These are phyloP conservation scores for Cardamine resedifolia DNA, from an alignment of 345 rosid genomes.

Conservation along the genomic window DNA sequence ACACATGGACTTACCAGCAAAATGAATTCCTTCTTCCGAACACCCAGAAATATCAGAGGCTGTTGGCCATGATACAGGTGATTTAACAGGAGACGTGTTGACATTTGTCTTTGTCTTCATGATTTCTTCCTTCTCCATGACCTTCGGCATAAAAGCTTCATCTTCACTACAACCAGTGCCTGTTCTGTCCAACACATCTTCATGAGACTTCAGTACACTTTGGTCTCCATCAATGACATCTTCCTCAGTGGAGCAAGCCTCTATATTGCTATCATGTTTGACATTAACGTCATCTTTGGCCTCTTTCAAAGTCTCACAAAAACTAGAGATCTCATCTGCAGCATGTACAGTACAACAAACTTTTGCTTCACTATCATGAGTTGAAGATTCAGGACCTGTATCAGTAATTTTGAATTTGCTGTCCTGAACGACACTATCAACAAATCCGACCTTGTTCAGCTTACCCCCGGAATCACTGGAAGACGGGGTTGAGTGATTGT, in stretches of 20 bases:
- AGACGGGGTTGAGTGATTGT: constrained; percentile 30
- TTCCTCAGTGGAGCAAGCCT: constrained; percentile 26
- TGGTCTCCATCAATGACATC: constrained; percentile 31
- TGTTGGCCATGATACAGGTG: constrained; percentile 25
- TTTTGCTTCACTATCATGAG: constrained; percentile 28
- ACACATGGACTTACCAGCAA: neutral
- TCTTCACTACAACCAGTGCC: constrained; percentile 38
- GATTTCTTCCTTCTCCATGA: constrained; percentile 55
- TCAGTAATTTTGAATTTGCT: constrained; percentile 11
- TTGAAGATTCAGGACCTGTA: constrained; percentile 21
- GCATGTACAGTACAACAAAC: constrained; percentile 27
- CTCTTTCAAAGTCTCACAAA: constrained; percentile 30
- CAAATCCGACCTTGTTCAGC: neutral
- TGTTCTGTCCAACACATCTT: constrained; percentile 38
- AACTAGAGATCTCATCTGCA: constrained; percentile 38
- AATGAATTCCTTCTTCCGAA: constrained; percentile 15
- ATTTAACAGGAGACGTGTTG: constrained; percentile 23
- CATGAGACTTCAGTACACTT: constrained; percentile 30
- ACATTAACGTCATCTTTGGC: constrained; percentile 24
- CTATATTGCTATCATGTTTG: constrained; percentile 7
- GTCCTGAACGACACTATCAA: constrained; percentile 20
- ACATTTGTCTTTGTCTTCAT: constrained; percentile 49
- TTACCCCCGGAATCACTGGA: constrained; percentile 30
- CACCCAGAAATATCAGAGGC: constrained; percentile 16
- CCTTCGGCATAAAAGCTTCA: constrained; percentile 40